Percentiles rank a stretch among this genome's conserved stretches.
Conservation (phyloP, 768 basidiomycete genomes). For the Lactifluus subvellereus region DNA sequence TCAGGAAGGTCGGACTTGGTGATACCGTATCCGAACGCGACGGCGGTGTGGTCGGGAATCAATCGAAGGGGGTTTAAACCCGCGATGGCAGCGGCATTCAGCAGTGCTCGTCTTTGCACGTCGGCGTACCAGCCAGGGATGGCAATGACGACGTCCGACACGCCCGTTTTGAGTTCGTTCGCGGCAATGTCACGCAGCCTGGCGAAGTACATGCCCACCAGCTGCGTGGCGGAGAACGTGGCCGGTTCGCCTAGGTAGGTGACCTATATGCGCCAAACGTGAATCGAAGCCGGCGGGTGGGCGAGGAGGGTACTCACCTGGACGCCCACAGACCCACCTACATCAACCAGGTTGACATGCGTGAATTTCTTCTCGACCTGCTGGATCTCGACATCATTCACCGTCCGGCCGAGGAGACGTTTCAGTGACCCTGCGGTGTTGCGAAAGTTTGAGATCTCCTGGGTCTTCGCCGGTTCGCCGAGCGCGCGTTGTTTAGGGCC, state of each 20-base stretch:
- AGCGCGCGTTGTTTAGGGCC: constrained; percentile 86
- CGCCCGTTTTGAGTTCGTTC: constrained; percentile 76
- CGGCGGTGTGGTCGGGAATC: constrained; percentile 95
- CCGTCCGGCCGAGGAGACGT: constrained; percentile 77
- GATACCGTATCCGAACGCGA: constrained; percentile 96
- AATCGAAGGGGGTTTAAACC: constrained; percentile 87
- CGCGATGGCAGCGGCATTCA: constrained; percentile 86
- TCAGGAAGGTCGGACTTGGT: constrained; percentile 96
- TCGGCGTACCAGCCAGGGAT: constrained; percentile 98
- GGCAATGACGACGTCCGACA: constrained; percentile 91
- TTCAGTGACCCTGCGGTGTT: constrained; percentile 95
- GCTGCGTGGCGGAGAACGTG: constrained; percentile 81
- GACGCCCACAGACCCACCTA: constrained; percentile 73
- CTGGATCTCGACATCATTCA: constrained; percentile 75
- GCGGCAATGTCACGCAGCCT: constrained; percentile 86
- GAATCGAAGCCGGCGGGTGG: constrained; percentile 15
- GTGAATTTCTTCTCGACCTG: constrained; percentile 87
- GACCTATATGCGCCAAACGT: constrained; percentile 48
- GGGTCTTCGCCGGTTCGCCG: constrained; percentile 94
- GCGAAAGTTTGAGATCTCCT: constrained; percentile 96
- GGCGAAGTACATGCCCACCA: constrained; percentile 85
- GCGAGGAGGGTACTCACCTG: constrained; percentile 51
- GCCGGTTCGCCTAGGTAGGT: constrained; percentile 79
- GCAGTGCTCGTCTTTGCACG: constrained; percentile 80
- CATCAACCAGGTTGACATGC: constrained; percentile 81